Evolutionary conservation across 202 grass and related monocot genomes (phyloP).

Genomic region (Panicum virgatum): DNA sequence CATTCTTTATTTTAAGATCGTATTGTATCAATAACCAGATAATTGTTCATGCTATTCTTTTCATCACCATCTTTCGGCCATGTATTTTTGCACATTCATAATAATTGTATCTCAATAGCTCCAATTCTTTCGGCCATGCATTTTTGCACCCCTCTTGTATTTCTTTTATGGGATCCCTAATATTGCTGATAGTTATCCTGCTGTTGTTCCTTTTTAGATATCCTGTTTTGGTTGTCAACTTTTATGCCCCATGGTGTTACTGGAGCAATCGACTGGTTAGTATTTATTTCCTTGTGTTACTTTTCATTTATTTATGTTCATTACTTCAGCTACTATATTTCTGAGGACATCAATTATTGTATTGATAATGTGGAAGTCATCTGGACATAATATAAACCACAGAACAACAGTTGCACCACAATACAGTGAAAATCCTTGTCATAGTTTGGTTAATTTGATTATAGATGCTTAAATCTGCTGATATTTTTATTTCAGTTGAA

Average conservation of each 20-base stretch:
- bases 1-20: neutral
- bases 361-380: conserved; percentile 11
- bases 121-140: too few relatives aligned
- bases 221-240: conserved; percentile 88
- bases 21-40: neutral
- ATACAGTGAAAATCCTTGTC: neutral
- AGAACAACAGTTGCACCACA: neutral
- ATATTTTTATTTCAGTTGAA: conserved; percentile 14
- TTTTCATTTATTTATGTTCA: conserved; percentile 18
- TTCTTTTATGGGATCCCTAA: conserved; percentile 3
- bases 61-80: conserved; percentile 12
- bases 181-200: conserved; percentile 12
- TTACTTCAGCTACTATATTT: neutral
- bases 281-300: conserved; percentile 36
- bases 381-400: neutral
- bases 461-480: neutral
- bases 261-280: conserved; percentile 97
- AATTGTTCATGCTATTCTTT: neutral
- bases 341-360: neutral
- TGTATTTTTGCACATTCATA: too few relatives aligned
- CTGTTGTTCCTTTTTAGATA: conserved; percentile 60
- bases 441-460: neutral
- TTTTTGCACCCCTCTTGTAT: conserved; percentile 15
- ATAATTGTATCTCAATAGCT: too few relatives aligned
- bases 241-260: conserved; percentile 98